Percentiles rank a stretch among this genome's conserved stretches.
These are phyloP conservation scores for Graphilbum ipis-grandicollis DNA, from an alignment of 2,329 filamentous ascomycete species.

Conservation along the genomic window DNA sequence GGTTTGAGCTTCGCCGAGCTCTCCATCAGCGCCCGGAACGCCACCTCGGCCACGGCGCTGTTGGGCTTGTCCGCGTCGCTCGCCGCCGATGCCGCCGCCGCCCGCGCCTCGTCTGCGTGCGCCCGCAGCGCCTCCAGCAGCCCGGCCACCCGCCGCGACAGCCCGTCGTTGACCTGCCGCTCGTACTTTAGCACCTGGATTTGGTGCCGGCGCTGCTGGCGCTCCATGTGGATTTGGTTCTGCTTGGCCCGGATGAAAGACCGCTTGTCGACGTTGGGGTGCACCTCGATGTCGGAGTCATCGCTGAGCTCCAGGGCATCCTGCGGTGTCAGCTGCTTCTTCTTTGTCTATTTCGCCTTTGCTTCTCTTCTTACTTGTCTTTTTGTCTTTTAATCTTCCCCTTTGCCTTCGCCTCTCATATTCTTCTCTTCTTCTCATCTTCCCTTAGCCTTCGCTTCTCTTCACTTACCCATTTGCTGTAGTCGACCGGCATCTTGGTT, in stretches of 20 bases:
- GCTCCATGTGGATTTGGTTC: slow-evolving; percentile 86
- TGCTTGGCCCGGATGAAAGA: slow-evolving; percentile 98
- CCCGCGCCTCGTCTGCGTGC: slow-evolving; percentile 47
- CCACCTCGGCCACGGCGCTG: slow-evolving; percentile 47
- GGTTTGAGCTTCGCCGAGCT: slow-evolving; percentile 46
- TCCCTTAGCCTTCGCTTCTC: no score
- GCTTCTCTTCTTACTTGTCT: not conserved
- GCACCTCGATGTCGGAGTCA: slow-evolving; percentile 94
- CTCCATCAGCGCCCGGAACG: slow-evolving; percentile 82
- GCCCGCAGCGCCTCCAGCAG: slow-evolving; percentile 60
- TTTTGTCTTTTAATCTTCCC: no score
- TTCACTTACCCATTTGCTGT: slow-evolving; percentile 49
- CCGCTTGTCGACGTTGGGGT: slow-evolving; percentile 95
- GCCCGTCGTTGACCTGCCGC: slow-evolving; percentile 77
- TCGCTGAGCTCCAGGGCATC: slow-evolving; percentile 92
- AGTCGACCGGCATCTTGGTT: slow-evolving; percentile 27
- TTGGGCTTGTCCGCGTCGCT: slow-evolving; percentile 23
- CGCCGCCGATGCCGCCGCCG: not conserved
- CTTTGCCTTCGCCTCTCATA: no score
- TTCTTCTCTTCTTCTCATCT: no score
- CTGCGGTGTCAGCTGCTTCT: slow-evolving; percentile 20
- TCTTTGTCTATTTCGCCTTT: no score
- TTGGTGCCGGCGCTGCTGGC: slow-evolving; percentile 67
- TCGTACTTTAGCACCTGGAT: slow-evolving; percentile 90
- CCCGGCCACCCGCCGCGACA: slow-evolving; percentile 66